Evolutionary conservation across 2,329 filamentous ascomycete species (phyloP), one percentile per base, ranked within the genome.

Genomic region (Ascocoryne sarcoides): DNA sequence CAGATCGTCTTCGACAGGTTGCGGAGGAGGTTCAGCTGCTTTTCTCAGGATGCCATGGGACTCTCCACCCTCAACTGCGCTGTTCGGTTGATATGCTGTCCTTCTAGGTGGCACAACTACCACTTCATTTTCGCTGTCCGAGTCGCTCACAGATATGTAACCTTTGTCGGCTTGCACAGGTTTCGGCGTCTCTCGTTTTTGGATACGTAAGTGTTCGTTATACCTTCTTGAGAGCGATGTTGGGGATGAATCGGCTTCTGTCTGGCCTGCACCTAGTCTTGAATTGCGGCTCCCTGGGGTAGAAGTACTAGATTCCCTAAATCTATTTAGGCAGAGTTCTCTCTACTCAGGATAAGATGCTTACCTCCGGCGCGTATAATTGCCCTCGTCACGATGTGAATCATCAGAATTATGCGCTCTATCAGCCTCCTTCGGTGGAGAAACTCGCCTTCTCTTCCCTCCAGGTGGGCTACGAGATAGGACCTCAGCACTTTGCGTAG

Each of bases 401-500:
- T 38, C 38, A 5, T 46, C 45, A 12, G 48, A 47, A 23, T 45
- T 47, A 8, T 52, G 20, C 12, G 12, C 39, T 15, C 44, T 39
- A 16, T 43, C 44, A 16, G 40, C 31, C 14, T 50, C 36, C 18
- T 21, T 37, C 10, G 48, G 46, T 9, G 32, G 14, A 14, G 46
- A 54, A 17, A 51, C 36, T 34, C 48, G 43, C 37, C 50, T 49
- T 43, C 48, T 52, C 47, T 57, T 58, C 14, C 47, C 48, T n/a
- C 47, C 46, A 9, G 43, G 41, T 14, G 48, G 43, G 34, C 37
- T 53, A 3, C 37, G 29, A 8, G 51, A 45, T 20, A 47, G 51
- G 17, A 32, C 41, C 26, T 58, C 55, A 12, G 41, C 48, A 39
- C 51, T 53, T 9, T 23, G 39, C 12, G 53, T 50, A 7, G 50